Evolutionary conservation across 257 asterid species (phyloP), one percentile per base, ranked within the genome.

Genomic region (Parsonsia alboflavescens): DNA sequence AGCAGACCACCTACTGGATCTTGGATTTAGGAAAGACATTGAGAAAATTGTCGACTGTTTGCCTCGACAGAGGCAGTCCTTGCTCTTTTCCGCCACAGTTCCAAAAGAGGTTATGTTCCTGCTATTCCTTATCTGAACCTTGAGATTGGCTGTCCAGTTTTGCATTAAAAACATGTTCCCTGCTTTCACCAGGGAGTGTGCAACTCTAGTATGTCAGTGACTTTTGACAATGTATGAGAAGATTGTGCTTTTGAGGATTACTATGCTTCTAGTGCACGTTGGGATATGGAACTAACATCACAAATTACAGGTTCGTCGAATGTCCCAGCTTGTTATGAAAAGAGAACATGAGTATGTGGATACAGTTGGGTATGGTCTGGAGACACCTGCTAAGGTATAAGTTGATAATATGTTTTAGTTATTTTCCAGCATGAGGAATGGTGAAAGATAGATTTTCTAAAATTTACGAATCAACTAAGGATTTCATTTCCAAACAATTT

Each of bases 31-130:
- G 73, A 95, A 86, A 83, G 99, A 95, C 81, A 82, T 92, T 77
- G 99, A 95, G 86, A 92, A 89, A 78, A 88, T 95, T 67, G 88
- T 90, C 69, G 99, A 95, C 80, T 95, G 98, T 83, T 81, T 95
- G 88, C 98, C 98, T 73, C 91, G 98, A 36, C 84, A 86, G 80
- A 87, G 91, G 82, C 98, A 92, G 68, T 85, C 97, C 54, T 80
- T 95, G 71, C 96, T 92, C 63, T 90, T 90, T 82, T 89, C 99
- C 30, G 92, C 98, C 81, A 92, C 93, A 44, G 61, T 90, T 41
- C 98, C 99, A 1, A 92, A 85, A 84, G 99, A 95, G 99, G 99
- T 95, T 59, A 73, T 49, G 5, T 5, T 5, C 26, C 42, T 57
- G 46, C 21, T 50, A 24, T 36, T 62, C 16, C 8, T 41, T 36